These are phyloP conservation scores for Asterochloris erici DNA, from an alignment of 139 green algal genomes.

Conservation along the genomic window DNA sequence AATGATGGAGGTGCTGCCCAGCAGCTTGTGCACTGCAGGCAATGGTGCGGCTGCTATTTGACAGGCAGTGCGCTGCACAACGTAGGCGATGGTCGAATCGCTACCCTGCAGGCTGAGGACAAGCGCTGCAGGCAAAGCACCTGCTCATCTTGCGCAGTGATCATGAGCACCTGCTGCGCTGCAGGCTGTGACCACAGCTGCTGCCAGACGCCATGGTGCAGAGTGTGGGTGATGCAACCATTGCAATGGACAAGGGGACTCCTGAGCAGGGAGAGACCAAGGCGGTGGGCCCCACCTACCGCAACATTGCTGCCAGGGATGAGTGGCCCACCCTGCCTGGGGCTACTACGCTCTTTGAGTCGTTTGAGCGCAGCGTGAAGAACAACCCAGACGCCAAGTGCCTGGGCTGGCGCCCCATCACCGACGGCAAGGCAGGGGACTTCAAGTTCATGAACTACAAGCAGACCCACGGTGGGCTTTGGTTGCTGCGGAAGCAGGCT, in stretches of 20 bases:
- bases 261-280: conserved; percentile 19
- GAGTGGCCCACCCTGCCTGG: conserved; percentile 47
- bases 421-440: conserved; percentile 27
- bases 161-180: no score
- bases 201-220: no score
- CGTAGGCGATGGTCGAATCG: no score
- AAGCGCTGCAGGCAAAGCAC: no score
- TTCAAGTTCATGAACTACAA: conserved; percentile 59
- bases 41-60: no score
- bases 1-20: no score
- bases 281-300: conserved; percentile 23
- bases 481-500: not conserved
- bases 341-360: conserved; percentile 69
- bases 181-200: no score
- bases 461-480: conserved; percentile 30
- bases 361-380: conserved; percentile 58
- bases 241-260: conserved; percentile 7
- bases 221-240: not conserved
- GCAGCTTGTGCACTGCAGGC: no score
- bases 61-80: no score
- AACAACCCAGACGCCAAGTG: conserved; percentile 43
- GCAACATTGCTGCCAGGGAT: conserved; percentile 50
- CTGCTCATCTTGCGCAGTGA: no score
- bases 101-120: no score
- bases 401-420: conserved; percentile 29